Percentiles rank a stretch among this genome's conserved stretches.
Conservation (phyloP, 306 rosid genomes). For the Biancaea sappan region DNA sequence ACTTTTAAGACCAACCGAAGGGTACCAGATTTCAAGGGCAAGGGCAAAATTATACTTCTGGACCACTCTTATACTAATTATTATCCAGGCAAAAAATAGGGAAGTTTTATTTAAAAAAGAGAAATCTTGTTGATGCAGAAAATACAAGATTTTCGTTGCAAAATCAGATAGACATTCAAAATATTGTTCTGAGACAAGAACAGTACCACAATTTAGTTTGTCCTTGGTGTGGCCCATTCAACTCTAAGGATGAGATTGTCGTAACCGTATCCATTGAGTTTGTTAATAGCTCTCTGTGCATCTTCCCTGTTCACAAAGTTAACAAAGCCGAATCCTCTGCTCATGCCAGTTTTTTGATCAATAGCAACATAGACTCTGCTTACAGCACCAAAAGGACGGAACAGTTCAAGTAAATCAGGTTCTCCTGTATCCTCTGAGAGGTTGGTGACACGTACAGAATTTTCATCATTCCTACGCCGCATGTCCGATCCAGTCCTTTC, state of each 20-base stretch:
- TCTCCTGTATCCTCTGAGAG: conserved; percentile 95
- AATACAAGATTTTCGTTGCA: conserved; percentile 1
- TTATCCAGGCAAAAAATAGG: neutral
- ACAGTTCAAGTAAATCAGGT: conserved; percentile 88
- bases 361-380: conserved; percentile 93
- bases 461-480: conserved; percentile 93
- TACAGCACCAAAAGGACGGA: conserved; percentile 87
- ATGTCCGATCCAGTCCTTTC: conserved; percentile 77
- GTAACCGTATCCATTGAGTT: conserved; percentile 92
- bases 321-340: conserved; percentile 96
- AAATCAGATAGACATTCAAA: conserved; percentile 29
- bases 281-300: conserved; percentile 92
- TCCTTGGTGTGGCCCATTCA: conserved; percentile 61
- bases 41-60: neutral
- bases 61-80: neutral
- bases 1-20: neutral
- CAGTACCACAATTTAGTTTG: conserved; percentile 17
- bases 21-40: neutral
- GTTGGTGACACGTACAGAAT: conserved; percentile 94
- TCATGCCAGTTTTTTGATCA: conserved; percentile 84
- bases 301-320: conserved; percentile 94
- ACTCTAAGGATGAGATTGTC: conserved; percentile 65
- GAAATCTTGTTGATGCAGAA: neutral
- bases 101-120: neutral
- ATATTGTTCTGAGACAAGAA: neutral